phyloP scores from a whole-genome alignment of 2,329 filamentous ascomycete species.

The Fusarium floridanum region DNA sequence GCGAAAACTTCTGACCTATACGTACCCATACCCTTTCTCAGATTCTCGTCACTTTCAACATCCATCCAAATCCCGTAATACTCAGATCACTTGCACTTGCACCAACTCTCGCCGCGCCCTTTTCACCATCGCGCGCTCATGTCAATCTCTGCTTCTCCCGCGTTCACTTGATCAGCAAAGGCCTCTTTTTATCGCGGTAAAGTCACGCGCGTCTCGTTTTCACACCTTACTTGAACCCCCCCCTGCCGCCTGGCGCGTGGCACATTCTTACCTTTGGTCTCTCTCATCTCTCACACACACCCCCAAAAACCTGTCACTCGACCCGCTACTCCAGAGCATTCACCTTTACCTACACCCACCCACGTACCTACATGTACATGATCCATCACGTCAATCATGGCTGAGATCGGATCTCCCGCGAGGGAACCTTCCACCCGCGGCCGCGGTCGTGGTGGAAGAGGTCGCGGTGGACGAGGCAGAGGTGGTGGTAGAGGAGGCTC shows the following conservation, averaged over 20 bases:
- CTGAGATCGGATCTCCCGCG: conserved; percentile 54
- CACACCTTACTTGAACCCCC: conserved; percentile 19
- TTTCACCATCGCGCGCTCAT: background rate
- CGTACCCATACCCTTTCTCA: conserved; percentile 43
- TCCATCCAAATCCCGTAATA: conserved; percentile 26
- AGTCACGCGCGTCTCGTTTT: conserved; percentile 35
- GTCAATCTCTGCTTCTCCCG: conserved; percentile 10
- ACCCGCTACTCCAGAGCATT: conserved; percentile 37
- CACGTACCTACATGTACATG: conserved; percentile 47
- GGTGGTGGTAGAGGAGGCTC: conserved; percentile 49
- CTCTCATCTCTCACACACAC: conserved; percentile 17
- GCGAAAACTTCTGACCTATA: conserved; percentile 48
- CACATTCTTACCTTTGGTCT: conserved; percentile 36
- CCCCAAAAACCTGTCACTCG: conserved; percentile 39
- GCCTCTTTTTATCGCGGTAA: conserved; percentile 32
- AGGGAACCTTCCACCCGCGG: conserved; percentile 54
- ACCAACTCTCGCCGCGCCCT: conserved; percentile 1
- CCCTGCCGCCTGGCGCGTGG: conserved; percentile 41
- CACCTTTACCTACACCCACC: conserved; percentile 26
- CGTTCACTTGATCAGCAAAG: conserved; percentile 23
- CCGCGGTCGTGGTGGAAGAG: conserved; percentile 51
- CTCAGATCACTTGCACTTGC: background rate
- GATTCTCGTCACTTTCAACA: conserved; percentile 37
- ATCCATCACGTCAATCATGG: conserved; percentile 51
- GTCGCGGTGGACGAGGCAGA: conserved; percentile 48